These are phyloP conservation scores for Lasiodiplodia theobromae DNA, from an alignment of 2,329 filamentous ascomycete genomes.

Conservation along the genomic window DNA sequence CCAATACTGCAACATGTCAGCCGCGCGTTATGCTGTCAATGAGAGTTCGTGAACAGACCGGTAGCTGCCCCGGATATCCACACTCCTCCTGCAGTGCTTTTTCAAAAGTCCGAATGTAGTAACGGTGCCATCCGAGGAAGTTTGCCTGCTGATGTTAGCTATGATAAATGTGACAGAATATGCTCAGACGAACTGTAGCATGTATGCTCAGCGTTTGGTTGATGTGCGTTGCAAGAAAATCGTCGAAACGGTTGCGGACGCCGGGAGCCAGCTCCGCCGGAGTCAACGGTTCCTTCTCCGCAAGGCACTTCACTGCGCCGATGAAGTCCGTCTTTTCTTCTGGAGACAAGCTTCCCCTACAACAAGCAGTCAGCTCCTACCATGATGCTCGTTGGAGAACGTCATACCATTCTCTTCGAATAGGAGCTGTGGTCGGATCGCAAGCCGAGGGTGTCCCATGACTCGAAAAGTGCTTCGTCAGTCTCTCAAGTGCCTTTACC, in stretches of 20 bases:
- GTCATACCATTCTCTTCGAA: not conserved
- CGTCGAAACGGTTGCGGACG: conserved; percentile 45
- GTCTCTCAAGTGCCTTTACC: not conserved
- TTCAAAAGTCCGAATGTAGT: conserved; percentile 52
- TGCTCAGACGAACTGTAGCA: conserved; percentile 37
- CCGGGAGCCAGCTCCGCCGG: conserved; percentile 40
- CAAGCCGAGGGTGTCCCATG: not conserved
- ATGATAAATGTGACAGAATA: fast-evolving
- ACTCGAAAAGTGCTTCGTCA: not conserved
- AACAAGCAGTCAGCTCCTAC: not conserved
- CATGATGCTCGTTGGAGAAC: not conserved
- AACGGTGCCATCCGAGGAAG: conserved; percentile 49
- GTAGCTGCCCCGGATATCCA: conserved; percentile 43
- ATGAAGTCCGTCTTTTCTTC: not conserved
- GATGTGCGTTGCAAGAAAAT: conserved; percentile 47
- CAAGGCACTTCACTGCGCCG: not conserved
- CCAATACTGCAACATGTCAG: conserved; percentile 47
- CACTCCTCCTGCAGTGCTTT: conserved; percentile 51
- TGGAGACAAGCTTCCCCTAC: not conserved
- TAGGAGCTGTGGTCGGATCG: not conserved
- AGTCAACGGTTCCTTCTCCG: conserved; percentile 29
- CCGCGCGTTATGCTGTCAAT: too few relatives aligned
- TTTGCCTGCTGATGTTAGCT: not conserved
- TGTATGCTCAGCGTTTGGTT: conserved; percentile 44
- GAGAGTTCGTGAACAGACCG: too few relatives aligned